These are phyloP conservation scores for Choiromyces venosus DNA, from an alignment of 495 filamentous ascomycete genomes.

Conservation along the genomic window DNA sequence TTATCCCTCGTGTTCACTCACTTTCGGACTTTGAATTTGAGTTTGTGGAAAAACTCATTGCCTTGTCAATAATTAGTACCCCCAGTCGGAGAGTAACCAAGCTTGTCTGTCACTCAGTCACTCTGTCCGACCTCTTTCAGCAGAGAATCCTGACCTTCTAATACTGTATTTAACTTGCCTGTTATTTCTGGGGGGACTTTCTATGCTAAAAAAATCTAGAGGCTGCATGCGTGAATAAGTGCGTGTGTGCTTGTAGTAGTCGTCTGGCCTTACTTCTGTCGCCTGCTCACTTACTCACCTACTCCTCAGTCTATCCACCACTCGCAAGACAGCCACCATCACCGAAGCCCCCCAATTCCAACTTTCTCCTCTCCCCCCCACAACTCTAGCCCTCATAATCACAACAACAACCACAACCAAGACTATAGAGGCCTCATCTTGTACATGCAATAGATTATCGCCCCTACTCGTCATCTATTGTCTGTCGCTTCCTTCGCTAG, in stretches of 20 bases:
- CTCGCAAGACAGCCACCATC: background rate
- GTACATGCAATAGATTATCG: conserved; percentile 3
- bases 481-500: background rate
- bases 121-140: background rate
- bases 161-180: background rate
- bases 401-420: conserved; percentile 15
- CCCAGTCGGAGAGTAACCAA: background rate
- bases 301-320: background rate
- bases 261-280: background rate
- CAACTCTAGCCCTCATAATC: background rate
- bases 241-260: background rate
- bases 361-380: background rate
- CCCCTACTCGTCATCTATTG: conserved; percentile 18
- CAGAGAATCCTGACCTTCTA: background rate
- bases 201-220: background rate
- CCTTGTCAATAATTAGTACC: background rate
- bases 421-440: conserved; percentile 23
- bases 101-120: background rate
- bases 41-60: background rate
- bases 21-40: background rate
- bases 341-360: background rate
- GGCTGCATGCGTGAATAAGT: background rate
- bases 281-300: background rate
- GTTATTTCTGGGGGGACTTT: background rate
- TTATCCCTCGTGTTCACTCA: background rate